Conservation (phyloP, 2,329 filamentous ascomycete species). For the Cercospora sesami region DNA sequence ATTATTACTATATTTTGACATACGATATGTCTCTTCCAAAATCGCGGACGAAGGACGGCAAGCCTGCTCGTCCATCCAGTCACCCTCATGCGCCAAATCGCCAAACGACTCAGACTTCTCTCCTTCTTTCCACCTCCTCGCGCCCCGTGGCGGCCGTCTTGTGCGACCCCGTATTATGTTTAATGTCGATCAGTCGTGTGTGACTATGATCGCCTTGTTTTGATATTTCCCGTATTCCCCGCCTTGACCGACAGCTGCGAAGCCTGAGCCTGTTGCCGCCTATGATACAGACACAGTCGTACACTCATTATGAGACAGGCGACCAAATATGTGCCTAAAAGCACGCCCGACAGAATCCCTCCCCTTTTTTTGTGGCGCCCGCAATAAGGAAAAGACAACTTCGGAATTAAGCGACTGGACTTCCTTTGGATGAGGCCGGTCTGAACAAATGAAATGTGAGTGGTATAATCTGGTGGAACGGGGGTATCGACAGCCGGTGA, state of each 20-base stretch:
- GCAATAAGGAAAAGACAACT: constrained; percentile 12
- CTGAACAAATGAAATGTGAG: constrained; percentile 26
- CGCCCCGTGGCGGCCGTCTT: background rate
- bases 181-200: constrained; percentile 2
- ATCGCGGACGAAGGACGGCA: constrained; percentile 1
- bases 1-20: constrained; percentile 20
- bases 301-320: constrained; percentile 22
- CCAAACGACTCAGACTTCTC: background rate
- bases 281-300: constrained; percentile 26
- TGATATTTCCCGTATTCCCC: background rate
- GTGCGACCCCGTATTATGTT: constrained; percentile 1
- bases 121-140: background rate
- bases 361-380: constrained; percentile 20
- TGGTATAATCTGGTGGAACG: constrained; percentile 18
- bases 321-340: constrained; percentile 7
- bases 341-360: constrained; percentile 6
- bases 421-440: constrained; percentile 17
- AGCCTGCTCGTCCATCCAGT: constrained; percentile 13
- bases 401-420: constrained; percentile 21
- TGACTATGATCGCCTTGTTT: constrained; percentile 3
- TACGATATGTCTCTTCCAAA: constrained; percentile 7
- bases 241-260: constrained; percentile 5
- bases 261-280: constrained; percentile 16
- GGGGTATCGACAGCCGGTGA: constrained; percentile 22
- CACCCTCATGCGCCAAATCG: constrained; percentile 9